Evolutionary conservation across 2,329 filamentous ascomycete genomes (phyloP).

Genomic region (Cladosporium sp.): DNA sequence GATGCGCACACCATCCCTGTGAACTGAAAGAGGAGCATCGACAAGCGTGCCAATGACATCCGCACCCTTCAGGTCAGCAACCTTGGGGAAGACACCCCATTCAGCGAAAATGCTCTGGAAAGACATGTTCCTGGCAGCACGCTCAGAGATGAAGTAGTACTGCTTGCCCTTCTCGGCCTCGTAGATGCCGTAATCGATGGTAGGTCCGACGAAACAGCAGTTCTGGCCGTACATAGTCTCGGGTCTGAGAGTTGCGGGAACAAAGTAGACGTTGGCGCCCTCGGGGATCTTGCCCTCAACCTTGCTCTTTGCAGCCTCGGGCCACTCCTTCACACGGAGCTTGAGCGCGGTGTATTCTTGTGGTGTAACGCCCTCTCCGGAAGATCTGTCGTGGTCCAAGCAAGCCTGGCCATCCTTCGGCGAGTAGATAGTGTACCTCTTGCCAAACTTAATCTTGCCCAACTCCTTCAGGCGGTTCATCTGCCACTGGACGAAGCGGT

Average conservation of each 20-base stretch:
- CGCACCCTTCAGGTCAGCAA: conserved; percentile 73
- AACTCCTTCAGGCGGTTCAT: conserved; percentile 90
- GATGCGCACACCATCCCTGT: conserved; percentile 81
- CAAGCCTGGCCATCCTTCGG: conserved; percentile 87
- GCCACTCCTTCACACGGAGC: conserved; percentile 87
- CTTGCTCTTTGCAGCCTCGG: conserved; percentile 68
- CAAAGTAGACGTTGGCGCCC: conserved; percentile 78
- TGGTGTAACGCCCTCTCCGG: conserved; percentile 77
- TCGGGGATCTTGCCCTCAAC: conserved; percentile 77
- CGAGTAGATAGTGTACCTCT: conserved; percentile 89
- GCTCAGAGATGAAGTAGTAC: conserved; percentile 80
- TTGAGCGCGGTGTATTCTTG: conserved; percentile 95
- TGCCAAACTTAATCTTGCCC: conserved; percentile 90
- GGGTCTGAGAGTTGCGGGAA: conserved; percentile 87
- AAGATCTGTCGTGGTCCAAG: conserved; percentile 81
- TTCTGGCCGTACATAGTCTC: conserved; percentile 99
- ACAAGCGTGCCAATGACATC: conserved; percentile 86
- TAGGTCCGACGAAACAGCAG: conserved; percentile 91
- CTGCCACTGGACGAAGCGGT: conserved; percentile 94
- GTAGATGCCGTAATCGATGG: conserved; percentile 86
- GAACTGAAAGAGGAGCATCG: conserved; percentile 82
- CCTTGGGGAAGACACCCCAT: conserved; percentile 73
- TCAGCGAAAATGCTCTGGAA: conserved; percentile 83
- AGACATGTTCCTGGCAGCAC: conserved; percentile 90
- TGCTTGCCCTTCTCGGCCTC: conserved; percentile 62